Evolutionary conservation across 208 protist genomes (phyloP).

Genomic region (Leishmania gerbilli): DNA sequence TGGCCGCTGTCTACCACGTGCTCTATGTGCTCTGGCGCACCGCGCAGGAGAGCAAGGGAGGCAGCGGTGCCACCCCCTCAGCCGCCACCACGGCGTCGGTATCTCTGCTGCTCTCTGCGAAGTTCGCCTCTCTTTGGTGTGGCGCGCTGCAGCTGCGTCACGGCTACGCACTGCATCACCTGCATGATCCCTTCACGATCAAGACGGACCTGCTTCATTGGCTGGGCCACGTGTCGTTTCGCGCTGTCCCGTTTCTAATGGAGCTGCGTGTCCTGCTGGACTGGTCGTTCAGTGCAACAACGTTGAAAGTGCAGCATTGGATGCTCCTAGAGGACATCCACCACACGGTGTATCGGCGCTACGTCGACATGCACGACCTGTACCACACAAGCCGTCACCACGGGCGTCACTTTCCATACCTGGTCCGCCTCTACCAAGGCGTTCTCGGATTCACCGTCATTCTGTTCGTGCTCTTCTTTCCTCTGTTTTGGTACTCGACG

Average conservation of each 20-base stretch:
- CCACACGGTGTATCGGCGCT: constrained; percentile 60
- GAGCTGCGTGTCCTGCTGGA: constrained; percentile 80
- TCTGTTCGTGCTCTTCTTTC: constrained; percentile 52
- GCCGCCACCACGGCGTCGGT: constrained; percentile 29
- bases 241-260: constrained; percentile 72
- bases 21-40: constrained; percentile 46
- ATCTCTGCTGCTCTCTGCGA: constrained; percentile 34
- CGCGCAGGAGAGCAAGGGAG: constrained; percentile 1
- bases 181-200: constrained; percentile 60
- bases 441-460: constrained; percentile 61
- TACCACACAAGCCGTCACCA: constrained; percentile 41
- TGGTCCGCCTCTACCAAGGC: constrained; percentile 55
- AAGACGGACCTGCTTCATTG: constrained; percentile 51
- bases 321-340: constrained; percentile 82
- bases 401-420: constrained; percentile 48
- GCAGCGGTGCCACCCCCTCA: not conserved
- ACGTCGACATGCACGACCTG: constrained; percentile 68
- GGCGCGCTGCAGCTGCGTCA: constrained; percentile 51
- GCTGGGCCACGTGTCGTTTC: constrained; percentile 50
- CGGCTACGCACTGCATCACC: constrained; percentile 52
- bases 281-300: constrained; percentile 69
- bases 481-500: constrained; percentile 82
- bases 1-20: constrained; percentile 34
- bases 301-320: constrained; percentile 77
- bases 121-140: constrained; percentile 51